Base-by-base conservation (phyloP, 2,329 filamentous ascomycete genomes). In the Neonectria coccinea region DNA sequence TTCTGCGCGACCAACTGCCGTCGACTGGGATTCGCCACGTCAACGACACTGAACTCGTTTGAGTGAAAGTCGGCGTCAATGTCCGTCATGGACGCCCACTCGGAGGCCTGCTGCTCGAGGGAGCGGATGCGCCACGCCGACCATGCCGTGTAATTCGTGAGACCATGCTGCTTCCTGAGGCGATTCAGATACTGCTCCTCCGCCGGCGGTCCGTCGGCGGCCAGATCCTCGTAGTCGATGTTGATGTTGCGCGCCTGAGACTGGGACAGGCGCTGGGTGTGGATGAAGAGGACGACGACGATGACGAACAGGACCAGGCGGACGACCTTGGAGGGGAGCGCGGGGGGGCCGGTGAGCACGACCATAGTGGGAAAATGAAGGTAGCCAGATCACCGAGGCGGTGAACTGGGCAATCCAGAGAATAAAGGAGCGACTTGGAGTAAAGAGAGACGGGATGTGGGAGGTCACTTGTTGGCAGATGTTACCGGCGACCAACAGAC, bases 101-200 rank as follows among this genome's bases (percentile, higher is more conserved):
- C 70, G 25, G 72, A 70, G 59, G 69, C 66, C 65, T 76, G 70
- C 65, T 76, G 70, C 63, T 74, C 74, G 29, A 71, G 68, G 5
- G 70, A 71, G 11, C 72, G 70, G n/a, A 79, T 69, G 65, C 73
- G 73, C 77, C 77, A 79, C 2, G 75, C 74, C 42, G 74, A 70
- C 78, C 78, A 80, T 18, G 72, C 70, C 2, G 76, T 76, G 42
- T 75, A 66, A 10, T 77, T 73, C 5, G 76, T 75, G 25, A 79
- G 68, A 8, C 71, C 68, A 33, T 75, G 73, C 4, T 69, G 68
- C 8, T 69, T 70, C 20, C 65, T 72, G 11, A 79, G 58, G 4
- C 76, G 68, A 25, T 71, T 70, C 33, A 79, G 55, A 57, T 78
- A 79, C 56, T 76, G 70, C 12, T 78, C 78, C 65, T 80, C 76